Conservation (phyloP, 495 filamentous ascomycete species). For the Daldinia bambusicola region DNA sequence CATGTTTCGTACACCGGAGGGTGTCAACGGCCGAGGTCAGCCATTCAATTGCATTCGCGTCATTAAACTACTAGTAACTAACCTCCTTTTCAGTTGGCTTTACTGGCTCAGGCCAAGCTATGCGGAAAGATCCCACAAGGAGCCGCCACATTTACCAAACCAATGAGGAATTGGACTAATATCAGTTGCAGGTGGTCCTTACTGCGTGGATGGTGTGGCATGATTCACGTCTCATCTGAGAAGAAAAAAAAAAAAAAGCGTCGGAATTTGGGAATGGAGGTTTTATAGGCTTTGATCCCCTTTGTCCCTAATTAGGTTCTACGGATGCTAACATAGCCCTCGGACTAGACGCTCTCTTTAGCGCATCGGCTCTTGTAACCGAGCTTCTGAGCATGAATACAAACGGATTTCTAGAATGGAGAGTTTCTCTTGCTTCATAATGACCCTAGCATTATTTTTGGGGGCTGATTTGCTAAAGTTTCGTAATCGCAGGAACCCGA, state of each 20-base stretch:
- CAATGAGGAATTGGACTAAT: conserved; percentile 76
- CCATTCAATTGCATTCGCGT: conserved; percentile 7
- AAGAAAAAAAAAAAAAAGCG: conserved; percentile 8
- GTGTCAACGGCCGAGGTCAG: conserved; percentile 84
- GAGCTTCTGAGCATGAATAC: conserved; percentile 40
- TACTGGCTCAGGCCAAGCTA: conserved; percentile 90
- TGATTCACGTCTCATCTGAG: conserved; percentile 6
- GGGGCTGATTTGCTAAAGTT: conserved; percentile 46
- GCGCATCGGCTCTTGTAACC: conserved; percentile 36
- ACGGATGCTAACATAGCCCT: conserved; percentile 49
- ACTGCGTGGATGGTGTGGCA: conserved; percentile 15
- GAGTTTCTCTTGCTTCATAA: conserved; percentile 36
- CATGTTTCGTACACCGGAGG: conserved; percentile 95
- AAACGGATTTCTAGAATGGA: conserved; percentile 38
- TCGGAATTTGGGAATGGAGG: conserved; percentile 30
- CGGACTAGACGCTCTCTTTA: conserved; percentile 44
- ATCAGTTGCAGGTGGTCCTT: conserved; percentile 31
- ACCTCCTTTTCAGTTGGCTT: conserved; percentile 78
- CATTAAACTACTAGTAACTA: conserved; percentile 32
- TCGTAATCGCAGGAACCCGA: conserved; percentile 39
- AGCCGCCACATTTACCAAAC: conserved; percentile 88
- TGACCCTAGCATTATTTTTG: conserved; percentile 15
- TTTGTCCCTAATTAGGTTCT: conserved; percentile 47
- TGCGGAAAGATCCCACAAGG: conserved; percentile 89
- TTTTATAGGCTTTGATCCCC: conserved; percentile 49